Percentiles rank a stretch among this genome's conserved stretches.
These are phyloP conservation scores for Knoxdaviesia proteae DNA, from an alignment of 2,329 filamentous ascomycete genomes.

Conservation along the genomic window DNA sequence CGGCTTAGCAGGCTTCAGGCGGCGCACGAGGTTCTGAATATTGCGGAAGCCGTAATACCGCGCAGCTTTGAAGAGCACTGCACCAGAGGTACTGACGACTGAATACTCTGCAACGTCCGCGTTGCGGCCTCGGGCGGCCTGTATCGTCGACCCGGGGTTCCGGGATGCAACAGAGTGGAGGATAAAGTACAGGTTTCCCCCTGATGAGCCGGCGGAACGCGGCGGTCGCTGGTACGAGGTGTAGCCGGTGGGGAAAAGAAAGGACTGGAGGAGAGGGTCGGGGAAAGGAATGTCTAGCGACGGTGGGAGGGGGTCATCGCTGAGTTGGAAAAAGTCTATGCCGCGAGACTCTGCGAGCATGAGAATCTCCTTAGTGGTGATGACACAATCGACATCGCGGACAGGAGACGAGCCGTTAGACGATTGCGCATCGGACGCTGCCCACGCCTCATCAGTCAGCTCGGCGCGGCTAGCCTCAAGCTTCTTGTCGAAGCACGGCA, in stretches of 20 bases:
- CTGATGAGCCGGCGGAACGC: slow-evolving; percentile 53
- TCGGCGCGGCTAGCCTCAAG: slow-evolving; percentile 87
- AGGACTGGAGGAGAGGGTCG: slow-evolving; percentile 45
- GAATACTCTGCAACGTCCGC: slow-evolving; percentile 76
- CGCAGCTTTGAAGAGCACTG: slow-evolving; percentile 55
- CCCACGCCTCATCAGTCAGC: slow-evolving; percentile 64
- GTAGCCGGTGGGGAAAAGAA: slow-evolving; percentile 42
- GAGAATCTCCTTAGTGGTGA: slow-evolving; percentile 84
- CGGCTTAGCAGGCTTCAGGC: slow-evolving; percentile 58
- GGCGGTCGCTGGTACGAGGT: slow-evolving; percentile 15
- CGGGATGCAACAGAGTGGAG: slow-evolving; percentile 52
- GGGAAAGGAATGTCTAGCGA: slow-evolving; percentile 42
- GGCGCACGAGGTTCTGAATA: slow-evolving; percentile 92
- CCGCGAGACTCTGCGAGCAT: slow-evolving; percentile 68
- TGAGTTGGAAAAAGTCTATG: slow-evolving; percentile 54
- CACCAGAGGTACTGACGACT: slow-evolving; percentile 30
- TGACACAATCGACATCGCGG: slow-evolving; percentile 91
- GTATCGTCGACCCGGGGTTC: slow-evolving; percentile 51
- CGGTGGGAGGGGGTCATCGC: slow-evolving; percentile 30
- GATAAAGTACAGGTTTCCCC: slow-evolving; percentile 74
- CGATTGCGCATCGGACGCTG: slow-evolving; percentile 21
- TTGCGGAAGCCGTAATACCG: slow-evolving; percentile 96
- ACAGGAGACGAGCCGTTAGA: slow-evolving; percentile 25
- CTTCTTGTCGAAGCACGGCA: slow-evolving; percentile 99
- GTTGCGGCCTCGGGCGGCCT: slow-evolving; percentile 60